Evolutionary conservation across 208 protist genomes (phyloP).

Genomic region (Trypanosoma scelopori): DNA sequence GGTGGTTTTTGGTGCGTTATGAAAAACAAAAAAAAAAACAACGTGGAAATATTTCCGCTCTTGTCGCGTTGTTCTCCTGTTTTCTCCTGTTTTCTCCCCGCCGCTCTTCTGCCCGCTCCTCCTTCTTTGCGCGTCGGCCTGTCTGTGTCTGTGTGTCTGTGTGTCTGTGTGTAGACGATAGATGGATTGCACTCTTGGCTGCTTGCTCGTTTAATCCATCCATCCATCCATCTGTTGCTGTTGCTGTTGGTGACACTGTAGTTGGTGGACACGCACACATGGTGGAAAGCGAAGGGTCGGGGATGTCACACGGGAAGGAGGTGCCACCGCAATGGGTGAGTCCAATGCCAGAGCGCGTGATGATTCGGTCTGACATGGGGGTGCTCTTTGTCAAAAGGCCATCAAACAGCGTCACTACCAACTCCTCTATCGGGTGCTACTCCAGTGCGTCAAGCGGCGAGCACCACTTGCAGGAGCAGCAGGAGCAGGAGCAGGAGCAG

Average conservation of each 20-base stretch:
- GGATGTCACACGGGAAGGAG: neutral
- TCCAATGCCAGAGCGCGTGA: neutral
- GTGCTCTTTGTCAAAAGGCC: neutral
- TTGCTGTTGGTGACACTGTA: neutral
- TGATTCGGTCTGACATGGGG: neutral
- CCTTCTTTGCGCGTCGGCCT: too few relatives aligned
- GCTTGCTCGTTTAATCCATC: neutral
- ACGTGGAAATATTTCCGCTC: too few relatives aligned
- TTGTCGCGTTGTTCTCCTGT: too few relatives aligned
- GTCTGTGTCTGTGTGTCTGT: neutral
- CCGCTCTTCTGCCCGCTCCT: too few relatives aligned
- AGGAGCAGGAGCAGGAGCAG: neutral
- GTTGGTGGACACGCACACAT: neutral
- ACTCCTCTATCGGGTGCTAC: neutral
- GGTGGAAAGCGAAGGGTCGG: neutral
- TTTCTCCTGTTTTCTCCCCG: too few relatives aligned
- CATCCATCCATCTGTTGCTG: neutral
- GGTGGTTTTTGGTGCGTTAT: too few relatives aligned
- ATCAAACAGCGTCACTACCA: neutral
- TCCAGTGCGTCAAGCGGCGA: neutral
- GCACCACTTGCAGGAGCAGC: neutral
- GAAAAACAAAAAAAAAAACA: too few relatives aligned
- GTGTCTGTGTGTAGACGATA: neutral
- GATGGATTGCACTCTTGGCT: neutral
- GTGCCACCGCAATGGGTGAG: neutral